Evolutionary conservation across 768 basidiomycete species (phyloP).

Genomic region (Serendipita vermifera): DNA sequence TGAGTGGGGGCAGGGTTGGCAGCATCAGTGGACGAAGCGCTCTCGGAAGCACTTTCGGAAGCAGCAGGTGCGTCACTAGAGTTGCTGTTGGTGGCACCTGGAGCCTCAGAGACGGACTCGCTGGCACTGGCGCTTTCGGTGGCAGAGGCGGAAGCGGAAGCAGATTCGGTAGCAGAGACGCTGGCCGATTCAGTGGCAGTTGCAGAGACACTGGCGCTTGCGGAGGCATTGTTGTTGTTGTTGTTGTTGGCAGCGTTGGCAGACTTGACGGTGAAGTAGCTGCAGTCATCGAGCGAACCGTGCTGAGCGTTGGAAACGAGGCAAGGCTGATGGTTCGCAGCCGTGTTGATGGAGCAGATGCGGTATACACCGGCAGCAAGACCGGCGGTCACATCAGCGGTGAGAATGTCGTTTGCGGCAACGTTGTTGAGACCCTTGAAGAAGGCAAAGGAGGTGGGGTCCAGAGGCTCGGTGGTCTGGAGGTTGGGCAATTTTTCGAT

Average conservation of each 20-base stretch:
- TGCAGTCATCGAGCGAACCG: constrained; percentile 23
- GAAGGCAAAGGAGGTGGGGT: constrained; percentile 43
- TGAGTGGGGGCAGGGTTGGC: not conserved
- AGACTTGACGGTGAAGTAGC: not conserved
- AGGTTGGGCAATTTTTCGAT: constrained; percentile 34
- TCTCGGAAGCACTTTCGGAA: not conserved
- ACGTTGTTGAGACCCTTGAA: constrained; percentile 26
- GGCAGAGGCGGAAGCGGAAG: not conserved
- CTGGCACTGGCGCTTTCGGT: not conserved
- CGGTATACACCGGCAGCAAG: constrained; percentile 47
- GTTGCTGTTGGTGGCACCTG: not conserved
- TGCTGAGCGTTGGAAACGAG: constrained; percentile 51
- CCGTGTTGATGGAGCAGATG: constrained; percentile 42
- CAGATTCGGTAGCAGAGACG: not conserved
- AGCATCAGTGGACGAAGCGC: not conserved
- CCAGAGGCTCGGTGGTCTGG: constrained; percentile 31
- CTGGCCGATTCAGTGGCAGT: not conserved
- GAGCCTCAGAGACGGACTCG: not conserved
- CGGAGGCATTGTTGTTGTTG: not conserved
- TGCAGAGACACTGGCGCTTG: not conserved
- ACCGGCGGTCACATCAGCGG: constrained; percentile 38
- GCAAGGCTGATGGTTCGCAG: constrained; percentile 46
- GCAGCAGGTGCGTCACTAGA: not conserved
- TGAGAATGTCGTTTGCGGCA: not conserved
- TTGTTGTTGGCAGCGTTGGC: not conserved